A percentile compares a stretch with the other conserved stretches of the same genome.
Evolutionary conservation across 352 stramenopile species (phyloP).

Genomic region (Blastocystis sp.): DNA sequence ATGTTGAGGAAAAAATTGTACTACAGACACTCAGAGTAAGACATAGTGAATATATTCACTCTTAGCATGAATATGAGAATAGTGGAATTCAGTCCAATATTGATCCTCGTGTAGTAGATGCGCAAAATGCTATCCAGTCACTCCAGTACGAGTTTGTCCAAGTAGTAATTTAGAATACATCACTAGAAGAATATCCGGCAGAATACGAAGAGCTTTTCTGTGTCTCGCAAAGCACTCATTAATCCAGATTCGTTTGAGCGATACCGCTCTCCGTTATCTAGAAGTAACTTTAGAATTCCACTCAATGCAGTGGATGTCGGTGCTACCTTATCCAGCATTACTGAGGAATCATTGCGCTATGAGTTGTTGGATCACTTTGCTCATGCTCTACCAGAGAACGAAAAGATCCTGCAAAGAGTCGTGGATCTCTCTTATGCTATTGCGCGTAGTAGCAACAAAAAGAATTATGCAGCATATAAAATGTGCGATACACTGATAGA

Average conservation of each 20-base stretch:
- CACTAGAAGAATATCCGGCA: not conserved
- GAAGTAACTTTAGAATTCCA: not conserved
- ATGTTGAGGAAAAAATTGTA: constrained; percentile 1
- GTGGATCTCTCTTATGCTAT: not conserved
- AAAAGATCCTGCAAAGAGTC: not conserved
- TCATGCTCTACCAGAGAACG: not conserved
- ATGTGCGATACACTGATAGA: constrained; percentile 12
- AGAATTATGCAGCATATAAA: not conserved
- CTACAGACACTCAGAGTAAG: not conserved
- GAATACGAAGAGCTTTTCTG: not conserved
- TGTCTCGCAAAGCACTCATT: not conserved
- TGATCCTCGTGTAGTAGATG: not conserved
- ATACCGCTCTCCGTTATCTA: not conserved
- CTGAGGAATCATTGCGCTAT: not conserved
- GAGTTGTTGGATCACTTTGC: not conserved
- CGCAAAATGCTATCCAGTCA: not conserved
- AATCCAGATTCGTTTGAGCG: not conserved
- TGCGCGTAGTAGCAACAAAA: not conserved
- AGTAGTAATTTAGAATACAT: not conserved
- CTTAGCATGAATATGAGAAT: constrained; percentile 13
- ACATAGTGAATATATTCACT: not conserved
- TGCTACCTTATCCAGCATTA: not conserved
- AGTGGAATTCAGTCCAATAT: not conserved
- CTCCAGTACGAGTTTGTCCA: not conserved
- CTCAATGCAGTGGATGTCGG: not conserved